Base-by-base conservation (phyloP, 2,329 filamentous ascomycete species). In the Aspergillus glaucus region DNA sequence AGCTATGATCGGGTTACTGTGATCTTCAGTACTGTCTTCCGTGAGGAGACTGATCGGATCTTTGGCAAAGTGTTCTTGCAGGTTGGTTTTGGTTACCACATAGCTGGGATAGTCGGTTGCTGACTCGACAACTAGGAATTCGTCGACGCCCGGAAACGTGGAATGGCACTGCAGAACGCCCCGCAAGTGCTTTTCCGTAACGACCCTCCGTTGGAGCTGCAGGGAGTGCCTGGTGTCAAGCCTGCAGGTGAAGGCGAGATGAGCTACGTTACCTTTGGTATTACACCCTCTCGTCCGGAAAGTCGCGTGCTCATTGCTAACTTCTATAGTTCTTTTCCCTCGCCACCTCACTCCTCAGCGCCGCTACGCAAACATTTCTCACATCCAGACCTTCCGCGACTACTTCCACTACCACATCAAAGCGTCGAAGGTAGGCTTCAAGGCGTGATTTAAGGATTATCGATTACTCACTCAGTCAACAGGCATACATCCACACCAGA, bases 391-490 rank as follows among this genome's bases (percentile, higher is more conserved):
- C 12, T 98, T 98, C 87, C 88, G 93, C 58, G 93, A 98, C 68
- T 98, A 98, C 73, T 98, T 99, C 79, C 93, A 99, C 72, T 99
- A 99, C 71, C 93, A 98, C 73, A 98, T 98, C 75, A 98, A 98
- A 75, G 94, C 93, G 26, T 96, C 91, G 54, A 98, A 98, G 79
- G 82, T 84, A 69, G 24, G 15, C 34, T 24, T 14, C 4, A 30
- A 46, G 37, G n/a, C 19, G 45, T 40, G 3, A 10, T 8, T 12
- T 21, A 21, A 1, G 43, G 12, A 15, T 26, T 37, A 49, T 40
- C 49, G 26, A 50, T 40, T n/a, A 32, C 56, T 45, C 43, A 49
- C 48, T 26, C 42, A 21, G 10, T 17, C n/a, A 45, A 15, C 55
- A 85, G 82, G 93, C 94, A 46, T 98, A 96, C 66, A 98, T 98